Percentiles rank a stretch among this genome's conserved stretches.
Conservation (phyloP, 192 early-diverging fungal species). For the Cladochytrium replicatum region DNA sequence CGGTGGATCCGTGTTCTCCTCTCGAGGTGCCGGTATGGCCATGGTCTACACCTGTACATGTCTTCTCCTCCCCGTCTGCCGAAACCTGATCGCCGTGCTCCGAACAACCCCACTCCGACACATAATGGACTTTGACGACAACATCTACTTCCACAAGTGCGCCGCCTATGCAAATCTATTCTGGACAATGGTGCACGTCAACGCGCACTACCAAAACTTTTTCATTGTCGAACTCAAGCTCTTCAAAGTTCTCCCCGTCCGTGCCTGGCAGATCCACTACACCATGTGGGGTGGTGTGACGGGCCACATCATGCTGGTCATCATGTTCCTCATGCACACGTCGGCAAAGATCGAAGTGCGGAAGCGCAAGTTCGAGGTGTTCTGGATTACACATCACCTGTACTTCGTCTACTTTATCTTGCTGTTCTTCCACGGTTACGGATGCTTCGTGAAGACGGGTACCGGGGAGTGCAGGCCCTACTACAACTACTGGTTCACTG, state of each 20-base stretch:
- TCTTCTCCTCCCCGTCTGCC: constrained; percentile 73
- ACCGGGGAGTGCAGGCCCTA: constrained; percentile 20
- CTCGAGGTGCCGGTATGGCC: constrained; percentile 47
- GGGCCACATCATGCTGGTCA: constrained; percentile 53
- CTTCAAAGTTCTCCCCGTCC: not conserved
- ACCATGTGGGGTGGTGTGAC: constrained; percentile 37
- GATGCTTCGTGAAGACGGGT: constrained; percentile 34
- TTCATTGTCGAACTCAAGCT: constrained; percentile 14
- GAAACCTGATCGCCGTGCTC: constrained; percentile 66
- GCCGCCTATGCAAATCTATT: constrained; percentile 52
- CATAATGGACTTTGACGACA: constrained; percentile 60
- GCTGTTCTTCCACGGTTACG: constrained; percentile 59
- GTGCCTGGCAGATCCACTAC: constrained; percentile 15
- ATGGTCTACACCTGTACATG: constrained; percentile 41
- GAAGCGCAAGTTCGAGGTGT: constrained; percentile 56
- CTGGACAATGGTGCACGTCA: constrained; percentile 46
- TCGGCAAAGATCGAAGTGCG: constrained; percentile 31
- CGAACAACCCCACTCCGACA: constrained; percentile 61
- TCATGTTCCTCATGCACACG: constrained; percentile 39
- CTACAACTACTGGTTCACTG: constrained; percentile 5
- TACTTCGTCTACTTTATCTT: constrained; percentile 55
- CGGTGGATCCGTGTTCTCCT: constrained; percentile 38
- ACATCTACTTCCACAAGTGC: constrained; percentile 50
- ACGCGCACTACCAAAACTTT: constrained; percentile 44
- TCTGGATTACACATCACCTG: constrained; percentile 73